Base-by-base conservation (phyloP, 2,329 filamentous ascomycete genomes). In the Penicillium sp. region DNA sequence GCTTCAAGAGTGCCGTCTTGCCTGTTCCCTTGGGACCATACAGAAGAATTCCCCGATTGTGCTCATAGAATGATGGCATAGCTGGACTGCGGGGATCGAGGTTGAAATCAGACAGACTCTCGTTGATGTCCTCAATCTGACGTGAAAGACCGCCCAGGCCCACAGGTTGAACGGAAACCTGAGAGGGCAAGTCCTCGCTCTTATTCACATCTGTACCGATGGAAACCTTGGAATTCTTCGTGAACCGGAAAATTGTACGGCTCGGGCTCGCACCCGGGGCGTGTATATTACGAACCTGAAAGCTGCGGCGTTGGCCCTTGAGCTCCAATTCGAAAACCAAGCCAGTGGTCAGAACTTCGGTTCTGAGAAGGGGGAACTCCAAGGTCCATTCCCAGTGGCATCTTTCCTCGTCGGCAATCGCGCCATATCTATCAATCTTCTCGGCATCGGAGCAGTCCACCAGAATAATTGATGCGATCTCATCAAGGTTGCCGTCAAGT, bases 1-100 rank as follows among this genome's bases (percentile, higher is more conserved):
- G 84, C 16, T 88, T 75, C 1, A 97, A 78, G 0, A 97, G 79
- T 63, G 89, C 82, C 0, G 87, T 89, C 77, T 97, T 97, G 24
- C 94, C 94, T 0, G 91, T 96, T 11, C 94, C 93, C 61, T 86
- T 85, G 18, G 90, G 88, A 14, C 94, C 94, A 71, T 96, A 88
- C 4, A 97, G 80, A 24, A 95, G 82, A 37, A 95, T 83, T 0
- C 86, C 87, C 54, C 84, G 83, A 78, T 65, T 76, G 67, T 70
- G 73, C 67, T 68, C 72, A 65, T 74, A 78, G 56, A 73, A 82
- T 44, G 64, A 68, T 56, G 70, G 79, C 78, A 77, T 75, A n/a
- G 60, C 64, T 39, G 72, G 62, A 37, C 61, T 66, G 35, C 66
- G 70, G 16, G 62, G 58, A 39, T 67, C 62, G 24, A 64, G 51